Percentiles rank a stretch among this genome's conserved stretches.
Evolutionary conservation across 495 filamentous ascomycete genomes (phyloP).

Genomic region (Aspergillus sparsus): DNA sequence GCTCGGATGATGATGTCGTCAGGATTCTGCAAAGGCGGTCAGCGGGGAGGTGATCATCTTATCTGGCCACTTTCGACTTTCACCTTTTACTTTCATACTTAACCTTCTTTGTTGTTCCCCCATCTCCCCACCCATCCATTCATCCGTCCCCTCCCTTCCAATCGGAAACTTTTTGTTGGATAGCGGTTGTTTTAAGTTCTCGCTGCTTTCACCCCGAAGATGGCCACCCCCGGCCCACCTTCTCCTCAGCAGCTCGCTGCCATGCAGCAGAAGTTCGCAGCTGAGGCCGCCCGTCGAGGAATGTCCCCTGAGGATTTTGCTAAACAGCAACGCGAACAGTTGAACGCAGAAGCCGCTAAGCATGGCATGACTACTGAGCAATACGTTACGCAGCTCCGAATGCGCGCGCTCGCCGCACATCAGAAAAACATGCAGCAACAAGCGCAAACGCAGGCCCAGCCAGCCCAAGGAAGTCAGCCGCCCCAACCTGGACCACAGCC

Average conservation of each 20-base stretch:
- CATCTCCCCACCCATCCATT: constrained; percentile 9
- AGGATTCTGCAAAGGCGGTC: constrained; percentile 20
- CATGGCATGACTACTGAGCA: constrained; percentile 62
- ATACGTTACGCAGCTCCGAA: constrained; percentile 65
- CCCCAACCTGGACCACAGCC: constrained; percentile 41
- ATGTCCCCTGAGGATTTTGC: constrained; percentile 76
- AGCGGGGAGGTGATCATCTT: constrained; percentile 22
- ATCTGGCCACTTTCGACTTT: constrained; percentile 38
- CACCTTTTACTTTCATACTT: constrained; percentile 1
- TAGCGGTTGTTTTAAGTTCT: not conserved
- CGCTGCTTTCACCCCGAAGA: constrained; percentile 26
- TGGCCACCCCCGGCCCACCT: constrained; percentile 64
- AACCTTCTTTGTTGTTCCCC: not conserved
- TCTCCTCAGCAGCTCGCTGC: constrained; percentile 78
- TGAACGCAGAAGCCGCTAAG: constrained; percentile 65
- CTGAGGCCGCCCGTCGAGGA: constrained; percentile 71
- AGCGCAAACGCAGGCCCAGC: constrained; percentile 39
- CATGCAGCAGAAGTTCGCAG: constrained; percentile 82
- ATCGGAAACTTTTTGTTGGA: no score
- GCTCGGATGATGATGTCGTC: not conserved
- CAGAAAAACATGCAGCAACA: constrained; percentile 49
- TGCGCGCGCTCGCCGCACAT: constrained; percentile 58
- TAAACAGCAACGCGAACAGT: constrained; percentile 55
- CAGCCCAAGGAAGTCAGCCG: constrained; percentile 40
- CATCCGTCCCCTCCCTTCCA: not conserved